phyloP scores from a whole-genome alignment of 2,329 filamentous ascomycete genomes.

The Curvularia sp. region DNA sequence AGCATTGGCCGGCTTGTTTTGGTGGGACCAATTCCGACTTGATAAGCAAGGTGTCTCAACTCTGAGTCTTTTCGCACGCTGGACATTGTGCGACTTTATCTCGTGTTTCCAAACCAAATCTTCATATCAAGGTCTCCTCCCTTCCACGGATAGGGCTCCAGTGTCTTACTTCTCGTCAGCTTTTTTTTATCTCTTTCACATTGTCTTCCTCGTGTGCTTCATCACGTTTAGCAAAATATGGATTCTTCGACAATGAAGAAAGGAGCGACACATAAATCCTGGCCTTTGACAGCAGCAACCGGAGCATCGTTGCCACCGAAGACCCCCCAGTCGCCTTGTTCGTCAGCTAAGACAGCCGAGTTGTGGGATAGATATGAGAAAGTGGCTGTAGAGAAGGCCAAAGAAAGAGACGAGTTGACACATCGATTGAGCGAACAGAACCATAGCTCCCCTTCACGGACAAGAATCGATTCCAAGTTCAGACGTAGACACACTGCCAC shows the following conservation, averaged over 20 bases:
- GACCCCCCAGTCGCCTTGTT: constrained; percentile 36
- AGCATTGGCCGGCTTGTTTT: constrained; percentile 23
- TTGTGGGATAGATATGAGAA: constrained; percentile 48
- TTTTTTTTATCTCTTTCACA: constrained; percentile 9
- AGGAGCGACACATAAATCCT: constrained; percentile 30
- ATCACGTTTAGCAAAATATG: constrained; percentile 12
- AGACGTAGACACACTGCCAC: constrained; percentile 14
- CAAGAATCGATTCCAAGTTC: constrained; percentile 40
- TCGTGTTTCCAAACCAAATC: constrained; percentile 36
- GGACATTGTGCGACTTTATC: constrained; percentile 44
- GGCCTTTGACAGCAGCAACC: constrained; percentile 31
- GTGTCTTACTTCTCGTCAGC: constrained; percentile 23
- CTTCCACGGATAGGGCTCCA: constrained; percentile 22
- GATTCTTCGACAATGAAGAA: constrained; percentile 27
- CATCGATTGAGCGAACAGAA: constrained; percentile 9
- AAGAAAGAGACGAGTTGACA: constrained; percentile 33
- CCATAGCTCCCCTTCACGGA: constrained; percentile 19
- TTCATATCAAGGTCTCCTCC: constrained; percentile 40
- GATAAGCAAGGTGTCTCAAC: constrained; percentile 47
- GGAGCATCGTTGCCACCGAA: constrained; percentile 35
- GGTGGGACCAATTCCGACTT: constrained; percentile 25
- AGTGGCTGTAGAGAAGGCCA: constrained; percentile 42
- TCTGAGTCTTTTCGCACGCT: constrained; percentile 34
- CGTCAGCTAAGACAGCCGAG: constrained; percentile 39
- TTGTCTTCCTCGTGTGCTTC: constrained; percentile 10